phyloP scores from a whole-genome alignment of 495 filamentous ascomycete genomes.

The Platismatia glauca region DNA sequence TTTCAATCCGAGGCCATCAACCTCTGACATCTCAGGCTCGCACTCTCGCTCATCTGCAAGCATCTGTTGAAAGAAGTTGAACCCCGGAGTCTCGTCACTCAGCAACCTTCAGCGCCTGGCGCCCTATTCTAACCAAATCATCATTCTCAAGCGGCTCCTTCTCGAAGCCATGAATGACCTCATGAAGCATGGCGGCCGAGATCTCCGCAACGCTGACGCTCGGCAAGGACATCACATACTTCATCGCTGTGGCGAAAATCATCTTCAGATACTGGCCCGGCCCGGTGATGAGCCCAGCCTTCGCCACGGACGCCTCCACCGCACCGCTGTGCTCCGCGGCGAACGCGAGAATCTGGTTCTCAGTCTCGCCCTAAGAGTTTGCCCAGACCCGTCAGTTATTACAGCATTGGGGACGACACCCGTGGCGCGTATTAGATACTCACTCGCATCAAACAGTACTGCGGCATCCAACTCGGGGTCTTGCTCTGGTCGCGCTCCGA shows the following conservation, averaged over 20 bases:
- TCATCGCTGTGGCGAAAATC: constrained; percentile 10
- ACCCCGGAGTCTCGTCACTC: neutral
- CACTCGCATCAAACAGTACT: constrained; percentile 38
- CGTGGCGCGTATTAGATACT: constrained; percentile 6
- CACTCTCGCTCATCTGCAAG: too few relatives aligned
- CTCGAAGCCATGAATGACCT: constrained; percentile 37
- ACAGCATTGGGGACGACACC: neutral
- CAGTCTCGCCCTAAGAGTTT: constrained; percentile 33
- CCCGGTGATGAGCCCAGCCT: constrained; percentile 33
- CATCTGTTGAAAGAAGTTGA: too few relatives aligned
- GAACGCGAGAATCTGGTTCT: constrained; percentile 34
- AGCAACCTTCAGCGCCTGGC: constrained; percentile 4
- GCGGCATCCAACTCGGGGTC: constrained; percentile 26
- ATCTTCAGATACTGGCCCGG: constrained; percentile 17
- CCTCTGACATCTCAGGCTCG: too few relatives aligned
- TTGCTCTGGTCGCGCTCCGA: constrained; percentile 34
- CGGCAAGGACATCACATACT: constrained; percentile 23
- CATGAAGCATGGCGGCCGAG: constrained; percentile 37
- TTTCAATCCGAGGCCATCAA: too few relatives aligned
- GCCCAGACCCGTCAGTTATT: neutral
- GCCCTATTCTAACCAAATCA: constrained; percentile 38
- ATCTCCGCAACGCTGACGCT: constrained; percentile 33
- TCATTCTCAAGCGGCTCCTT: constrained; percentile 39
- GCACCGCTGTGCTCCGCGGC: constrained; percentile 28
- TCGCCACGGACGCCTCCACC: constrained; percentile 33